Conservation (phyloP, 768 basidiomycete genomes). For the Clitopilus hobsonii region DNA sequence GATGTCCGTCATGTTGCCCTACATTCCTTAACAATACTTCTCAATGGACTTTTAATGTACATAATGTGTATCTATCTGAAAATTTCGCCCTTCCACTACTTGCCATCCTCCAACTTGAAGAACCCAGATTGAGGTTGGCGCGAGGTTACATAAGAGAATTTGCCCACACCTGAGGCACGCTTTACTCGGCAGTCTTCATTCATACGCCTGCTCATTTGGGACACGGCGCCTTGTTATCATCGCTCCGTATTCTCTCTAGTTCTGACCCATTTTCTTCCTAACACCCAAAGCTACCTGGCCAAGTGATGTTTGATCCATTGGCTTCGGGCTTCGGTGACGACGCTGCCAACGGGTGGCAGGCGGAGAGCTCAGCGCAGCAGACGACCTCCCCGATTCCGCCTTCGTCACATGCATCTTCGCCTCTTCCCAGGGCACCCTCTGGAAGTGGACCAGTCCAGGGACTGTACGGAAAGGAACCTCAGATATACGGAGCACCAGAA, state of each 20-base stretch:
- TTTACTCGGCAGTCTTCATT: background rate
- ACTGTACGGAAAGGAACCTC: conserved; percentile 73
- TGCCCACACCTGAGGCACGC: background rate
- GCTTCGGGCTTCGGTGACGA: conserved; percentile 43
- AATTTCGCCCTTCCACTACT: too few species aligned
- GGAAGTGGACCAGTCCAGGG: conserved; percentile 52
- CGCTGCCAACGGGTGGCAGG: conserved; percentile 69
- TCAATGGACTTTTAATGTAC: too few species aligned
- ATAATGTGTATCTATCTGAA: too few species aligned
- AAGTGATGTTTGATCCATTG: conserved; percentile 72
- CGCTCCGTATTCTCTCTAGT: background rate
- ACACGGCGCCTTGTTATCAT: background rate
- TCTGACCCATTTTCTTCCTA: background rate
- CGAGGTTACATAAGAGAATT: background rate
- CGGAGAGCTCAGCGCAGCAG: conserved; percentile 58
- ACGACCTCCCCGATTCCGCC: conserved; percentile 70
- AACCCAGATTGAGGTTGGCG: background rate
- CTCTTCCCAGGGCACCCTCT: conserved; percentile 39
- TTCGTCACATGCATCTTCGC: conserved; percentile 57
- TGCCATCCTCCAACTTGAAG: too few species aligned
- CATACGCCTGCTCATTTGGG: background rate
- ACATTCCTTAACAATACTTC: too few species aligned
- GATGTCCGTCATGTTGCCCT: too few species aligned
- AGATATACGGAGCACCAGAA: conserved; percentile 84
- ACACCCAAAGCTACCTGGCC: background rate